phyloP scores from a whole-genome alignment of 306 rosid genomes.

The Cicer judaicum region DNA sequence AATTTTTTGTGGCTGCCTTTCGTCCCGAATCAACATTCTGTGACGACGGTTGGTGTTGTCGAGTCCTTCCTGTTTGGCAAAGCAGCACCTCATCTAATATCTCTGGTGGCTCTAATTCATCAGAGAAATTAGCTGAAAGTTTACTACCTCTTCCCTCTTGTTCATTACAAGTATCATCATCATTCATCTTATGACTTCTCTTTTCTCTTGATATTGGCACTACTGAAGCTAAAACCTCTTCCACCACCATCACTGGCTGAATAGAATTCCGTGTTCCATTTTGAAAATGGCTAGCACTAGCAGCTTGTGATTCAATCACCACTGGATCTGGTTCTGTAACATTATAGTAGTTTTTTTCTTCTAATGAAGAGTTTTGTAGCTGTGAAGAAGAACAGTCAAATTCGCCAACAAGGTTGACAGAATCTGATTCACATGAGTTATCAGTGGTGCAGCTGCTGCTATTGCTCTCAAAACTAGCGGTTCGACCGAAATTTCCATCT shows the following conservation, averaged over 20 bases:
- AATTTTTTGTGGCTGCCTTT: constrained; percentile 32
- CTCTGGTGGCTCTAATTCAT: constrained; percentile 47
- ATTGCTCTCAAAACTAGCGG: constrained; percentile 45
- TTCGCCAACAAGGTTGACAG: constrained; percentile 37
- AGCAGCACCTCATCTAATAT: constrained; percentile 54
- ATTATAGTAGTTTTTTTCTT: constrained; percentile 26
- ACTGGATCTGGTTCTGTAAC: constrained; percentile 40
- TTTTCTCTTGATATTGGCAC: constrained; percentile 37
- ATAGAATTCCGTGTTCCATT: constrained; percentile 40
- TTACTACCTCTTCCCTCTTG: constrained; percentile 55
- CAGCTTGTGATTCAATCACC: constrained; percentile 35
- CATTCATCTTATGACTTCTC: constrained; percentile 45
- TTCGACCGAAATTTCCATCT: constrained; percentile 32
- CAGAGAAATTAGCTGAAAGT: constrained; percentile 49
- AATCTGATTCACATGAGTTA: constrained; percentile 43
- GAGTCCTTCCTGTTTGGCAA: constrained; percentile 28
- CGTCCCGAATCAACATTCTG: constrained; percentile 33
- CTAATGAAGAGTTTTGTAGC: constrained; percentile 25
- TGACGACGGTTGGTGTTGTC: constrained; percentile 36
- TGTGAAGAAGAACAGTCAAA: constrained; percentile 32
- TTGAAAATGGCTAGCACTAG: constrained; percentile 24
- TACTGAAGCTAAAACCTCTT: constrained; percentile 4
- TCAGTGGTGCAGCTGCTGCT: constrained; percentile 43
- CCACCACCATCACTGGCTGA: constrained; percentile 17
- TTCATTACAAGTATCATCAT: constrained; percentile 34